Percentiles rank a stretch among this genome's conserved stretches.
phyloP scores from a whole-genome alignment of 2,329 filamentous ascomycete genomes.

The Colletotrichum eleusines region DNA sequence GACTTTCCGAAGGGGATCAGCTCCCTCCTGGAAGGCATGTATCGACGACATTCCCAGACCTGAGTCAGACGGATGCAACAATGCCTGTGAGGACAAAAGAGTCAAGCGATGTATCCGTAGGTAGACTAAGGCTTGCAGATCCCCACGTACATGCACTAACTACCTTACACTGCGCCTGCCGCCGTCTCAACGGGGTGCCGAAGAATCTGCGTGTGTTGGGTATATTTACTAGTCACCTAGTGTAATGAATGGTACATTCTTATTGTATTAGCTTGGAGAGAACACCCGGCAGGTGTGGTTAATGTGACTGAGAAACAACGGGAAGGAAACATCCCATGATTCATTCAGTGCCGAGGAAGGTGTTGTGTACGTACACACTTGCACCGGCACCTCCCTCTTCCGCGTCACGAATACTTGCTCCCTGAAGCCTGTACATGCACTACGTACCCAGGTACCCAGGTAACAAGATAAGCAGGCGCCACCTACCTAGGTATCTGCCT shows the following conservation, averaged over 20 bases:
- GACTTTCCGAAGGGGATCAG: slow-evolving; percentile 9
- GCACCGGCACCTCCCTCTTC: slow-evolving; percentile 1
- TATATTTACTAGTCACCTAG: not conserved
- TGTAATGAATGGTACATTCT: not conserved
- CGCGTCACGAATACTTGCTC: not conserved
- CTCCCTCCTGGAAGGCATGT: not conserved
- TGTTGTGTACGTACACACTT: not conserved
- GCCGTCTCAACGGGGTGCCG: not conserved
- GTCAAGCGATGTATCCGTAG: slow-evolving; percentile 17
- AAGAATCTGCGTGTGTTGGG: not conserved
- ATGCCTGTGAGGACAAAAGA: not conserved
- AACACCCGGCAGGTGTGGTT: not conserved
- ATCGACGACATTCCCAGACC: slow-evolving; percentile 7
- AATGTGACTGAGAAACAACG: not conserved
- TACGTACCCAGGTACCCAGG: not conserved
- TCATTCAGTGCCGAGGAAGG: slow-evolving; percentile 5
- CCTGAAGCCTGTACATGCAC: not conserved
- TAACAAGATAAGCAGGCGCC: too few relatives aligned
- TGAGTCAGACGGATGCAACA: slow-evolving; percentile 34
- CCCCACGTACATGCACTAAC: not conserved
- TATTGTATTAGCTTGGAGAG: not conserved
- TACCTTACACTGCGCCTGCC: not conserved
- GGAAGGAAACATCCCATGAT: slow-evolving; percentile 7
- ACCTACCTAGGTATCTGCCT: too few relatives aligned
- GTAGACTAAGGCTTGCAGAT: slow-evolving; percentile 16